Evolutionary conservation across 148 eudicot species (phyloP).

Genomic region (Vaccinium macrocarpon): DNA sequence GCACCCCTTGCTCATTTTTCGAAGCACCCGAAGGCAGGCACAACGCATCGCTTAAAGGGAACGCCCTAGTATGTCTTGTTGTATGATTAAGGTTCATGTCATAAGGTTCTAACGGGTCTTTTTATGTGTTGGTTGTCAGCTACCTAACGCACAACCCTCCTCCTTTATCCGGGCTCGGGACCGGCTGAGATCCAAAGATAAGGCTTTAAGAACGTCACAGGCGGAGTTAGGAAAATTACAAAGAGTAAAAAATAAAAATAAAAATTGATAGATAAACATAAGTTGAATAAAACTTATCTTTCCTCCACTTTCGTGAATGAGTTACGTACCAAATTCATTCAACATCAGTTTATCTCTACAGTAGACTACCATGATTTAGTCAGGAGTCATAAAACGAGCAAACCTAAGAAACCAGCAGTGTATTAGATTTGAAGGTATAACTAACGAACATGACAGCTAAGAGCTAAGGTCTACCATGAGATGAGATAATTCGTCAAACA

Average conservation of each 20-base stretch:
- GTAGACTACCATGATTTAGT: neutral
- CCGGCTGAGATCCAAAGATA: too few relatives aligned
- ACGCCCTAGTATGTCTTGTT: too few relatives aligned
- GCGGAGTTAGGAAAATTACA: neutral
- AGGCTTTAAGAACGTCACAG: too few relatives aligned
- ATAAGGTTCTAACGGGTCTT: too few relatives aligned
- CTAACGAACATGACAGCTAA: neutral
- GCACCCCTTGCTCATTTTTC: too few relatives aligned
- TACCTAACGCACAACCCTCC: too few relatives aligned
- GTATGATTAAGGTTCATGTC: too few relatives aligned
- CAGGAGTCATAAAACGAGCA: neutral
- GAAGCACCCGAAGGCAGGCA: too few relatives aligned
- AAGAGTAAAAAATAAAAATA: neutral
- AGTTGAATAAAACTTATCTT: neutral
- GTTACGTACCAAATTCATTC: neutral
- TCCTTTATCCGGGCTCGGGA: too few relatives aligned
- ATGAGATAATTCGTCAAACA: neutral
- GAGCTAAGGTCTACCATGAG: neutral
- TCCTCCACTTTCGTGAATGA: neutral
- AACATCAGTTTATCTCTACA: neutral
- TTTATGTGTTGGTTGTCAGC: too few relatives aligned
- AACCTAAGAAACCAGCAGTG: conserved; percentile 7
- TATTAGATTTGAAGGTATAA: neutral
- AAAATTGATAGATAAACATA: neutral
- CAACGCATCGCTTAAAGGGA: too few relatives aligned